A percentile compares a stretch with the other conserved stretches of the same genome.
These are phyloP conservation scores for Carex parvula DNA, from an alignment of 176 grass and related monocot species.

Conservation along the genomic window DNA sequence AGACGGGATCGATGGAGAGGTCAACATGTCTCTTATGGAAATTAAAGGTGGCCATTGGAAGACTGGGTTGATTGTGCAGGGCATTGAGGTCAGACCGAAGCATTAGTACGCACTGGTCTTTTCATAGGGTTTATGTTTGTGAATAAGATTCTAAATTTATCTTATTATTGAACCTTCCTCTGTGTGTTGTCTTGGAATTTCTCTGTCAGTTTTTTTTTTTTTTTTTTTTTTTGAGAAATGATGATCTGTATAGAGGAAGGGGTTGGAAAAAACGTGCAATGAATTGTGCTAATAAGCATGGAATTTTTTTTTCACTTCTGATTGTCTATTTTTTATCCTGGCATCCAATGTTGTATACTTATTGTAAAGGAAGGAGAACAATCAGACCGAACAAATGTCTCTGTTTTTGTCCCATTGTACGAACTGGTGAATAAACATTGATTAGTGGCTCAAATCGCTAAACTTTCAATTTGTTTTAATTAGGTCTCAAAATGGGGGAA, in stretches of 20 bases:
- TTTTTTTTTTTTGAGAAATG: background rate
- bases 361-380: background rate
- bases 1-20: slow-evolving; percentile 14
- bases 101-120: background rate
- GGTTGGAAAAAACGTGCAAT: background rate
- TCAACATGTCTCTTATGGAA: slow-evolving; percentile 41
- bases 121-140: background rate
- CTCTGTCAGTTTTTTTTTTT: background rate
- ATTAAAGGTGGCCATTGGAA: slow-evolving; percentile 45
- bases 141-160: background rate
- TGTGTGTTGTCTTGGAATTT: background rate
- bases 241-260: background rate
- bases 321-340: background rate
- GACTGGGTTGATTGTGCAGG: slow-evolving; percentile 57
- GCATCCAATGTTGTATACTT: background rate
- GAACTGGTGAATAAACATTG: background rate
- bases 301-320: background rate
- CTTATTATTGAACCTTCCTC: background rate
- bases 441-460: background rate
- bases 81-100: slow-evolving; percentile 65
- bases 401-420: background rate
- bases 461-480: background rate
- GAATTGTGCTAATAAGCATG: background rate
- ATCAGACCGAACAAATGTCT: background rate
- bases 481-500: too few relatives aligned